Conservation (phyloP, 176 grass and related monocot species). For the Juncus inflexus region DNA sequence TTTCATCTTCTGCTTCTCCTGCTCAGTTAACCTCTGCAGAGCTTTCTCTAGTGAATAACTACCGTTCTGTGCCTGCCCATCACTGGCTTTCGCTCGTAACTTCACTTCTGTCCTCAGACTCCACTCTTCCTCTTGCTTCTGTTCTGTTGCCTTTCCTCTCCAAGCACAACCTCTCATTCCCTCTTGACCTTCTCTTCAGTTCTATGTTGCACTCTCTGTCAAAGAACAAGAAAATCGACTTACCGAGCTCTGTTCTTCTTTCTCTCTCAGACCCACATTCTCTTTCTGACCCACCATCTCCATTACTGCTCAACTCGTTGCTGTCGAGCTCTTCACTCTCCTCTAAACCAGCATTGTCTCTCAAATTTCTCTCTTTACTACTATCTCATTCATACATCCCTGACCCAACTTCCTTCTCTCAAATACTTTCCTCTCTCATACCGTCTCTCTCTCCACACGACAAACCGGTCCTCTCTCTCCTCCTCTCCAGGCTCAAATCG, state of each 20-base stretch:
- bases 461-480: conserved; percentile 50
- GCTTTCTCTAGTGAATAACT: conserved; percentile 42
- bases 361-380: conserved; percentile 59
- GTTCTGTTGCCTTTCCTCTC: conserved; percentile 73
- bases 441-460: conserved; percentile 74
- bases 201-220: conserved; percentile 71
- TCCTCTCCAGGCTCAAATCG: conserved; percentile 47
- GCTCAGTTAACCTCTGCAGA: conserved; percentile 34
- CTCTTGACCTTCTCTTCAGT: conserved; percentile 79
- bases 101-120: conserved; percentile 46
- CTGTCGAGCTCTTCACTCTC: conserved; percentile 66
- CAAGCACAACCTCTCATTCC: conserved; percentile 89
- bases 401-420: conserved; percentile 71
- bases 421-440: conserved; percentile 74
- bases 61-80: conserved; percentile 56
- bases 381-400: conserved; percentile 72
- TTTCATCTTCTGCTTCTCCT: conserved; percentile 14
- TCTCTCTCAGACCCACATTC: conserved; percentile 44
- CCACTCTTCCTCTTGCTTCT: conserved; percentile 60
- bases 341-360: conserved; percentile 60
- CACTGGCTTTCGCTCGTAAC: conserved; percentile 68
- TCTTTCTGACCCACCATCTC: conserved; percentile 60
- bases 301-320: conserved; percentile 81
- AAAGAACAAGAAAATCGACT: conserved; percentile 37
- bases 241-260: conserved; percentile 60